Percentiles rank a stretch among this genome's conserved stretches.
Evolutionary conservation across 176 grass and related monocot species (phyloP).

Genomic region (Ensete ventricosum): DNA sequence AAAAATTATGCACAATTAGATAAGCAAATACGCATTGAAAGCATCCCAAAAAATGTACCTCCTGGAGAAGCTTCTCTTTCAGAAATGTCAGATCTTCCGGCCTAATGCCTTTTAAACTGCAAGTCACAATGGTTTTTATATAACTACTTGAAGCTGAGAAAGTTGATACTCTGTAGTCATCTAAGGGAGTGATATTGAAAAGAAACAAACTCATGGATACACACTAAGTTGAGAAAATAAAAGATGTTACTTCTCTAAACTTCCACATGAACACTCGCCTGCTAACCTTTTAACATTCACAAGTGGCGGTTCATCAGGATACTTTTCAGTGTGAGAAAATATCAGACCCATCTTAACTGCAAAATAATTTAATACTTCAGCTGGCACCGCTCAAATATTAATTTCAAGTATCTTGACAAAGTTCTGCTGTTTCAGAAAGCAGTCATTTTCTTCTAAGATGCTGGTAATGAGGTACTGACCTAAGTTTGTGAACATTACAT

Average conservation of each 20-base stretch:
- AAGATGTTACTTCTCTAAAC: neutral
- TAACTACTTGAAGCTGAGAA: neutral
- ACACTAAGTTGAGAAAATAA: neutral
- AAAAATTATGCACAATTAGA: neutral
- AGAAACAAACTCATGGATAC: neutral
- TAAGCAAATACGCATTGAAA: neutral
- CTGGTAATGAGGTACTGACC: too few species aligned
- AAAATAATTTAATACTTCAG: conserved; percentile 16
- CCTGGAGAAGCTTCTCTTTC: conserved; percentile 78
- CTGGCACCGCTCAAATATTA: neutral
- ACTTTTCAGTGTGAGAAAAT: conserved; percentile 95
- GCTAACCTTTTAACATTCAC: conserved; percentile 80
- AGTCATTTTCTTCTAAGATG: neutral
- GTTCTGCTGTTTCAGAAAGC: neutral
- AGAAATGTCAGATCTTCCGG: conserved; percentile 59
- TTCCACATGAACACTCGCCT: neutral
- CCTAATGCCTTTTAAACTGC: conserved; percentile 80
- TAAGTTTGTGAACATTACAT: neutral
- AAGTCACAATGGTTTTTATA: conserved; percentile 22
- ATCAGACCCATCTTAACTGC: conserved; percentile 93
- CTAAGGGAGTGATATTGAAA: neutral
- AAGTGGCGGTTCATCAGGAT: conserved; percentile 87
- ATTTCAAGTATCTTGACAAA: neutral
- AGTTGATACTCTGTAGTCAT: neutral
- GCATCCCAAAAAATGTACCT: conserved; percentile 43